phyloP scores from a whole-genome alignment of 78 protist genomes.

The Cyanophora paradoxa region DNA sequence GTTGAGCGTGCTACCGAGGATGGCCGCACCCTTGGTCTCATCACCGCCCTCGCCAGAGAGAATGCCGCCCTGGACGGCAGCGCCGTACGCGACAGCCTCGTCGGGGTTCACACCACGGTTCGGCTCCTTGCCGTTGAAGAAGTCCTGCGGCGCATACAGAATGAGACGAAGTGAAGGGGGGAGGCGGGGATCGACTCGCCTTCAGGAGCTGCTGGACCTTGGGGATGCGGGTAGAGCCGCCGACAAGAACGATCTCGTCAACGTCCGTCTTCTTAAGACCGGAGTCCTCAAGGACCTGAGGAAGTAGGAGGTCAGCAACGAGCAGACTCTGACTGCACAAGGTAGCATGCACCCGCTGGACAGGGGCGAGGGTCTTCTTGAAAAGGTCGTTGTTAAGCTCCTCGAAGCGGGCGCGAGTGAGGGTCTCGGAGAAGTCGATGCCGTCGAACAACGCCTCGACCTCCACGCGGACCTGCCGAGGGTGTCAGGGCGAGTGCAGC shows the following conservation, averaged over 20 bases:
- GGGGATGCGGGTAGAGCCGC: slow-evolving; percentile 99
- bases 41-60: slow-evolving; percentile 77
- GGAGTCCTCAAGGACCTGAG: slow-evolving; percentile 89
- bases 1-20: neutral
- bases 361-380: slow-evolving; percentile 85
- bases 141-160: slow-evolving; percentile 89
- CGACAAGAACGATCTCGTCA: slow-evolving; percentile 96
- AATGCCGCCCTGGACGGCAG: slow-evolving; percentile 99
- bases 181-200: no score
- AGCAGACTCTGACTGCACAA: slow-evolving; percentile 73
- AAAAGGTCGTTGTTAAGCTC: slow-evolving; percentile 94
- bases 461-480: slow-evolving; percentile 65
- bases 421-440: slow-evolving; percentile 81
- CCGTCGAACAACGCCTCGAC: slow-evolving; percentile 93
- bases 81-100: slow-evolving; percentile 98
- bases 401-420: slow-evolving; percentile 98
- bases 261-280: slow-evolving; percentile 77
- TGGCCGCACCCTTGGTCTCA: slow-evolving; percentile 44
- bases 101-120: slow-evolving; percentile 97
- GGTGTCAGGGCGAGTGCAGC: neutral
- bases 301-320: slow-evolving; percentile 92
- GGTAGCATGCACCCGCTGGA: slow-evolving; percentile 83
- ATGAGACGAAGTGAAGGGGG: no score
- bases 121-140: slow-evolving; percentile 97
- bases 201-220: slow-evolving; percentile 91